A percentile compares a stretch with the other conserved stretches of the same genome.
phyloP scores from a whole-genome alignment of 805 yeast genomes.

The Suhomyces sp. region DNA sequence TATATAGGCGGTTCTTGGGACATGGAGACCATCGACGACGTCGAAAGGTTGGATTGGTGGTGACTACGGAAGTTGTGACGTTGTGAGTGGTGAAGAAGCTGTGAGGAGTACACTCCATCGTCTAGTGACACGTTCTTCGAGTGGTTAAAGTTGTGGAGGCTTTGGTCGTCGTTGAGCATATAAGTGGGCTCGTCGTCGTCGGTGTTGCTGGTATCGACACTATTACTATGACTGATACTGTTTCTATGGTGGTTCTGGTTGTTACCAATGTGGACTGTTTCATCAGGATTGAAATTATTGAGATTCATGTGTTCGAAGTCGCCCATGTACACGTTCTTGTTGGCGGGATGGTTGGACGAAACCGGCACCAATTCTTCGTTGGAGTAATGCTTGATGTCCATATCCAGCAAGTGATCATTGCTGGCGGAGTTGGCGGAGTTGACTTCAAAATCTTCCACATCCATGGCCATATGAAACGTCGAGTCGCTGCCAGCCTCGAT shows the following conservation, averaged over 20 bases:
- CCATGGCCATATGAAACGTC: conserved; percentile 4
- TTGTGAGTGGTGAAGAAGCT: conserved; percentile 1
- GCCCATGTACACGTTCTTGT: conserved; percentile 2
- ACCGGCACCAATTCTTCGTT: conserved; percentile 18
- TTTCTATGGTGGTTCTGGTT: conserved; percentile 6
- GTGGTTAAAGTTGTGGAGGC: conserved; percentile 13
- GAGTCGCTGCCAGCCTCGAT: conserved; percentile 16
- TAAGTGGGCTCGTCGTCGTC: conserved; percentile 3
- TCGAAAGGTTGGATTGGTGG: conserved; percentile 19
- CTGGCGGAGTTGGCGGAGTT: not conserved
- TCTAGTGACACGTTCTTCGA: conserved; percentile 21
- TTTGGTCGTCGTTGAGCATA: not conserved
- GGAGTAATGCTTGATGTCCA: conserved; percentile 4
- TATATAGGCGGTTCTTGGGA: conserved; percentile 20
- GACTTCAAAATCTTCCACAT: conserved; percentile 1
- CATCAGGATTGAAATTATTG: not conserved
- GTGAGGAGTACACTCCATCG: conserved; percentile 13
- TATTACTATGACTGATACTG: not conserved
- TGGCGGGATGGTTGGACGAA: conserved; percentile 11
- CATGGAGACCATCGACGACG: conserved; percentile 23
- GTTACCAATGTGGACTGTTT: not conserved
- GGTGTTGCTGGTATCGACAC: conserved; percentile 4
- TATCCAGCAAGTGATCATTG: conserved; percentile 1
- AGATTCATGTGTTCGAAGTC: conserved; percentile 5
- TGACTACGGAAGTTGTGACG: conserved; percentile 1